A percentile compares a stretch with the other conserved stretches of the same genome.
Evolutionary conservation across 768 basidiomycete genomes (phyloP).

Genomic region (Coprinellus micaceus): DNA sequence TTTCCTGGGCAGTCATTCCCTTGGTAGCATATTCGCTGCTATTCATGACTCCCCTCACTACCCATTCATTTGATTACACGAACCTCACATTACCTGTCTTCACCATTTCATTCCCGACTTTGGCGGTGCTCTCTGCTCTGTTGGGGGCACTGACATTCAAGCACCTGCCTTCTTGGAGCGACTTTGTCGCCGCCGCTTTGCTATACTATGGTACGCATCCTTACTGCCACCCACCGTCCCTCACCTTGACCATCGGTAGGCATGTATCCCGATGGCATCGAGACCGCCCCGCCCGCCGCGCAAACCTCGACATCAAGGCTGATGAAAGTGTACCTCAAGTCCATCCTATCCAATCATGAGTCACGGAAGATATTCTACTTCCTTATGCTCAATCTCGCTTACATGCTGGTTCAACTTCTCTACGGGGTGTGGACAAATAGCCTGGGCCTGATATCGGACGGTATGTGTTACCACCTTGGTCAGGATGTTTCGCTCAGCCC

Average conservation of each 20-base stretch:
- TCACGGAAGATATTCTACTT: conserved; percentile 97
- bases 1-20: conserved; percentile 57
- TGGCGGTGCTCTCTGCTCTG: conserved; percentile 44
- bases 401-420: conserved; percentile 96
- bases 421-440: conserved; percentile 99
- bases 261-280: conserved; percentile 47
- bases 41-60: conserved; percentile 54
- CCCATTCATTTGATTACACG: conserved; percentile 42
- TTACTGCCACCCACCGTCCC: too few species aligned
- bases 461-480: conserved; percentile 36
- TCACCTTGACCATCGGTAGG: conserved; percentile 30
- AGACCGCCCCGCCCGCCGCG: conserved; percentile 38
- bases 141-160: conserved; percentile 63
- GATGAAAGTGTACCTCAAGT: conserved; percentile 74
- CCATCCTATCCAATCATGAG: conserved; percentile 87
- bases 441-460: conserved; percentile 93
- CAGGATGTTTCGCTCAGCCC: conserved; percentile 1
- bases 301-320: conserved; percentile 54
- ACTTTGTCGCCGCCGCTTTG: conserved; percentile 52
- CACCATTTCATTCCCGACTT: conserved; percentile 53
- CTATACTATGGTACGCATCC: conserved; percentile 65
- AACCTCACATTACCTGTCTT: conserved; percentile 55
- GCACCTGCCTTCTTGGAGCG: conserved; percentile 55
- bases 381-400: conserved; percentile 87
- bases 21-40: conserved; percentile 59